These are phyloP conservation scores for Candida dubliniensis DNA, from an alignment of 1,139 yeast species.

Conservation along the genomic window DNA sequence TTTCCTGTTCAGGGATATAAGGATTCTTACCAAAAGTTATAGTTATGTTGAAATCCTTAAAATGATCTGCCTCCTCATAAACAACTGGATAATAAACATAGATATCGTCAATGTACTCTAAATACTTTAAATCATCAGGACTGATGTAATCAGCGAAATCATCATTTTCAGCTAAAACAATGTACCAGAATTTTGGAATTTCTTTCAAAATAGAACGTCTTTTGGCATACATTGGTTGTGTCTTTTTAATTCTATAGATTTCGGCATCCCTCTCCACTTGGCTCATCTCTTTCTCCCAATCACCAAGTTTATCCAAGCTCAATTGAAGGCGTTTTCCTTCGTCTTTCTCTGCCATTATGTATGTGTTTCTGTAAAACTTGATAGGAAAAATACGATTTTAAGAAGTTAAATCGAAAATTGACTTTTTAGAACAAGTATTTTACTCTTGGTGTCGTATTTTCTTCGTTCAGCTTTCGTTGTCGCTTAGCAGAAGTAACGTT, in stretches of 20 bases:
- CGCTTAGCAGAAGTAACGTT: too few relatives aligned
- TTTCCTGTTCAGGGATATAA: conserved; percentile 49
- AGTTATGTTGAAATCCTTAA: conserved; percentile 57
- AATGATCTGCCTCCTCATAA: conserved; percentile 30
- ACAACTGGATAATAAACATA: conserved; percentile 51
- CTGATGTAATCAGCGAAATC: conserved; percentile 71
- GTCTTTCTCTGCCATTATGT: conserved; percentile 5
- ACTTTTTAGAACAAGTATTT: too few relatives aligned
- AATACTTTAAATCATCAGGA: conserved; percentile 65
- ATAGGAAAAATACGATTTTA: too few relatives aligned
- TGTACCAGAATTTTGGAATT: conserved; percentile 75
- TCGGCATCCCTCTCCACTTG: conserved; percentile 57
- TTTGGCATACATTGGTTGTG: conserved; percentile 50
- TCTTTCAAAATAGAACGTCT: conserved; percentile 46
- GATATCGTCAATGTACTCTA: conserved; percentile 60
- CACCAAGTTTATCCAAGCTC: conserved; percentile 40
- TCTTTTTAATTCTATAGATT: conserved; percentile 45
- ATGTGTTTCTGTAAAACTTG: too few relatives aligned
- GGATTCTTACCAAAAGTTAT: conserved; percentile 44
- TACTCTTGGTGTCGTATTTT: too few relatives aligned
- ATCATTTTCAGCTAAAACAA: conserved; percentile 71
- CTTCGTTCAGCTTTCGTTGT: too few relatives aligned
- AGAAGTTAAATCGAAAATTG: too few relatives aligned
- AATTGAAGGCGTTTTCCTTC: conserved; percentile 16
- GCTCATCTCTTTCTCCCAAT: conserved; percentile 57